Evolutionary conservation across 2,329 filamentous ascomycete species (phyloP).

Genomic region (Coniochaeta sp.): DNA sequence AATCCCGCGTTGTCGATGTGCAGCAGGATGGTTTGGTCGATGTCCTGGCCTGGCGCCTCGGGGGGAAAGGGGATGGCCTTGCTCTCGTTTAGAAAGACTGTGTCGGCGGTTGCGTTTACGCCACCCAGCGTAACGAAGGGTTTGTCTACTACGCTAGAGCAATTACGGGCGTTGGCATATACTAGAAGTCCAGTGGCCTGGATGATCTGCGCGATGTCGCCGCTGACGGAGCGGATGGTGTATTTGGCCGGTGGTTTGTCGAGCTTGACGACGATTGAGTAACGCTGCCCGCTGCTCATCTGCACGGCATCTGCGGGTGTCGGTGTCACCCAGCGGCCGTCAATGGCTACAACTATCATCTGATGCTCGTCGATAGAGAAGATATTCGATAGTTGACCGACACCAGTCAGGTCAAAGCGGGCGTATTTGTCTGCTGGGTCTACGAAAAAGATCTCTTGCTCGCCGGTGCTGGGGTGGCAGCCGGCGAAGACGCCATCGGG

Average conservation of each 20-base stretch:
- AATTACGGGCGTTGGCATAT: conserved; percentile 9
- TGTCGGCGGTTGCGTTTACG: not conserved
- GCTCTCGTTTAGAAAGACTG: not conserved
- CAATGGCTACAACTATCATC: conserved; percentile 33
- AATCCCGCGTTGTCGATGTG: conserved; percentile 17
- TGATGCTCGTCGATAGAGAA: conserved; percentile 34
- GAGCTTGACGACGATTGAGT: conserved; percentile 31
- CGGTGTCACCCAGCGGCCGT: conserved; percentile 32
- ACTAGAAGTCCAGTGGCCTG: conserved; percentile 2
- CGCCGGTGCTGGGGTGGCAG: not conserved
- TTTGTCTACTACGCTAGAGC: not conserved
- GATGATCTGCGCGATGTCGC: conserved; percentile 13
- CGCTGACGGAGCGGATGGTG: conserved; percentile 21
- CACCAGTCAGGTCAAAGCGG: not conserved
- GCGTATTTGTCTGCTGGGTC: not conserved
- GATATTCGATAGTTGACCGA: not conserved
- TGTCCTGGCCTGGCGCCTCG: not conserved
- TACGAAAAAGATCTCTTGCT: not conserved
- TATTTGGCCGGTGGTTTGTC: conserved; percentile 27
- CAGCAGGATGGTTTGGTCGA: conserved; percentile 10
- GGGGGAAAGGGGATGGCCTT: not conserved
- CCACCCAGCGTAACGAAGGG: not conserved
- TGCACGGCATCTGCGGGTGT: conserved; percentile 17
- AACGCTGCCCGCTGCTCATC: conserved; percentile 23
- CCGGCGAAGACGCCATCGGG: not conserved